A percentile compares a stretch with the other conserved stretches of the same genome.
These are phyloP conservation scores for Tardiomyces digboiensis DNA, from an alignment of 1,139 yeast species.

Conservation along the genomic window DNA sequence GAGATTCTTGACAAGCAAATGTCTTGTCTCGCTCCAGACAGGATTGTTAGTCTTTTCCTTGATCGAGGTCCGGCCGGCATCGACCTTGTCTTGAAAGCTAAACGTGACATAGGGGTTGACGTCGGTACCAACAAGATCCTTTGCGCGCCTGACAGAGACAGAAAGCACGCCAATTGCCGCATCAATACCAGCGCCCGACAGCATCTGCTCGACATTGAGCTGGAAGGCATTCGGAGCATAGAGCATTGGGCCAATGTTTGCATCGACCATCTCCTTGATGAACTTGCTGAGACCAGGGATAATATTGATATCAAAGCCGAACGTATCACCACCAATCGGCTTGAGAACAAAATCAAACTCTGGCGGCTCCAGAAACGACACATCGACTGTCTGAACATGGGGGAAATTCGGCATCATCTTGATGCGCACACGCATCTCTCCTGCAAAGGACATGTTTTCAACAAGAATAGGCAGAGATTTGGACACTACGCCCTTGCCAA, in stretches of 20 bases:
- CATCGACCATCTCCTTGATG: slow-evolving; percentile 74
- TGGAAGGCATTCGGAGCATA: slow-evolving; percentile 89
- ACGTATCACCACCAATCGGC: slow-evolving; percentile 65
- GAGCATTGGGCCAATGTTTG: slow-evolving; percentile 80
- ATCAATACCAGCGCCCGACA: slow-evolving; percentile 74
- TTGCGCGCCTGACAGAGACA: slow-evolving; percentile 57
- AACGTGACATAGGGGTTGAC: slow-evolving; percentile 85
- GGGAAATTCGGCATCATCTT: slow-evolving; percentile 90
- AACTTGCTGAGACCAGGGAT: slow-evolving; percentile 81
- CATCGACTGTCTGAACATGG: slow-evolving; percentile 82
- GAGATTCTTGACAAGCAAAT: slow-evolving; percentile 60
- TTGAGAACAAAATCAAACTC: slow-evolving; percentile 72
- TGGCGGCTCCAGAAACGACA: slow-evolving; percentile 79
- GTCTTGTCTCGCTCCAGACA: slow-evolving; percentile 72
- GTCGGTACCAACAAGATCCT: slow-evolving; percentile 64
- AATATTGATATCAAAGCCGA: slow-evolving; percentile 80
- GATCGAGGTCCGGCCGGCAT: slow-evolving; percentile 56
- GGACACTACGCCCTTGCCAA: slow-evolving; percentile 33
- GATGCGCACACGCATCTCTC: slow-evolving; percentile 66
- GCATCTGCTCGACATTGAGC: slow-evolving; percentile 79
- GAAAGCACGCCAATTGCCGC: slow-evolving; percentile 84
- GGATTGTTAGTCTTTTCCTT: slow-evolving; percentile 62
- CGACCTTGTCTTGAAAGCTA: slow-evolving; percentile 33
- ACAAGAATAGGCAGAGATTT: slow-evolving; percentile 32
- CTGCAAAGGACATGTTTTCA: slow-evolving; percentile 49